These are phyloP conservation scores for Candida wancherniae DNA, from an alignment of 805 yeast genomes.

Conservation along the genomic window DNA sequence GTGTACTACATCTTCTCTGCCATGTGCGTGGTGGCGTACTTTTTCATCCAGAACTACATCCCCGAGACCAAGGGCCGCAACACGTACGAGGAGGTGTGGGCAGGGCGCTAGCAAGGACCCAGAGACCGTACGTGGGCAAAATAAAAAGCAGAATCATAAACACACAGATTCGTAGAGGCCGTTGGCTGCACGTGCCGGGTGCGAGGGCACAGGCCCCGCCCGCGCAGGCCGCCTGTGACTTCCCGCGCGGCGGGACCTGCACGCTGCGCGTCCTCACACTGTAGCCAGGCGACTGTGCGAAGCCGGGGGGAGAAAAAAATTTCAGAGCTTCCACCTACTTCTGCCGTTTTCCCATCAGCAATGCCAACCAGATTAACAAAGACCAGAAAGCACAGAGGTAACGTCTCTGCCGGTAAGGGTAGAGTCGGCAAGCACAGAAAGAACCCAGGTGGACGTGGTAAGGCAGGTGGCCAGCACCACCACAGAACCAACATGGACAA, in stretches of 20 bases:
- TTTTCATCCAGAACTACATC: constrained; percentile 43
- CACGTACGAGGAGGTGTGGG: constrained; percentile 69
- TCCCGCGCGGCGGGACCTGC: too few species aligned
- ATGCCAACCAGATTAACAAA: constrained; percentile 99
- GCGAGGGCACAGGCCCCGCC: too few species aligned
- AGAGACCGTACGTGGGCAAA: too few species aligned
- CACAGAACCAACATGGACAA: constrained; percentile 99
- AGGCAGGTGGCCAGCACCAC: constrained; percentile 99
- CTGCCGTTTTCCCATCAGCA: constrained; percentile 20
- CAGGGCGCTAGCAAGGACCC: background rate
- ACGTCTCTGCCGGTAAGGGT: constrained; percentile 99
- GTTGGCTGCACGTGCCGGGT: too few species aligned
- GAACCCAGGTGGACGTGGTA: constrained; percentile 99
- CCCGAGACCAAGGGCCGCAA: constrained; percentile 76
- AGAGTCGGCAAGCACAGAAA: constrained; percentile 99
- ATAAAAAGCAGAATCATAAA: too few species aligned
- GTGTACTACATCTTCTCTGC: constrained; percentile 70
- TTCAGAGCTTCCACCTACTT: constrained; percentile 8
- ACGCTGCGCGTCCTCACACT: too few species aligned
- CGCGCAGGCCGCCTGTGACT: too few species aligned
- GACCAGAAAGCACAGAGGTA: constrained; percentile 99
- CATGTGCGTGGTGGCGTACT: constrained; percentile 47
- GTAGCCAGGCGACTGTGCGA: constrained; percentile 7
- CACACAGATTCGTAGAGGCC: too few species aligned
- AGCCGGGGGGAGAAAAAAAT: constrained; percentile 13